Base-by-base conservation (phyloP, 2,329 filamentous ascomycete species). In the Arthroderma sp. region DNA sequence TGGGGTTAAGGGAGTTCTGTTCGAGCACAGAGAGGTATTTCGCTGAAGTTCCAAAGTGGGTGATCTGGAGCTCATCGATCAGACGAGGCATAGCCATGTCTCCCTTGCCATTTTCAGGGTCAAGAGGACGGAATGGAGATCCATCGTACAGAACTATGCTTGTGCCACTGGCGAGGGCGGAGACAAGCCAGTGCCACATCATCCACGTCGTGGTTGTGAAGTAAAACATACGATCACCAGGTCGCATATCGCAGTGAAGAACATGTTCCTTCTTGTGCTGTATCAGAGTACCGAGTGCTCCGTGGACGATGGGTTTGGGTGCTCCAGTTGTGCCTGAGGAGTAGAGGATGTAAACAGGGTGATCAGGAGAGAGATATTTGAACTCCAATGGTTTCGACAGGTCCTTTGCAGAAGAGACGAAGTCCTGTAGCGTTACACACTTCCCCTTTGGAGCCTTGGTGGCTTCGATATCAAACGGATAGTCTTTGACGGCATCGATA, bases 171-270 rank as follows among this genome's bases (percentile, higher is more conserved):
- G 91, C 87, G 2, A 97, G 82, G 4, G 85, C 88, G 0, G 88
- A 91, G 19, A 96, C 81, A 41, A 91, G 84, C 91, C 91, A 97
- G 70, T 97, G 91, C 90, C 91, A 96, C 91, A 97, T 97, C 91
- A 98, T 97, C 93, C 91, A 96, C 0, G 89, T 94, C 9, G 86
- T 90, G 2, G 91, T 96, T 0, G 90, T 95, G 74, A 91, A 96
- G 75, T 96, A 96, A 71, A 96, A 87, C 67, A 96, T 79, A 19
- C 85, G 81, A 43, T 90, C 88, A 1, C 77, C 75, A 0, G 85
- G 79, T 7, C 79, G 78, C 61, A 98, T 83, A 21, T 90, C 89
- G 69, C 87, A 88, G 68, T 97, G 91, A 2, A 97, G 77, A 51
- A 86, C 80, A 68, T 95, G 91, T 69, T 97, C 93, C 70, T 98